Evolutionary conservation across 2,329 filamentous ascomycete species (phyloP), one percentile per base, ranked within the genome.

Genomic region (Penicillium sclerotiorum): DNA sequence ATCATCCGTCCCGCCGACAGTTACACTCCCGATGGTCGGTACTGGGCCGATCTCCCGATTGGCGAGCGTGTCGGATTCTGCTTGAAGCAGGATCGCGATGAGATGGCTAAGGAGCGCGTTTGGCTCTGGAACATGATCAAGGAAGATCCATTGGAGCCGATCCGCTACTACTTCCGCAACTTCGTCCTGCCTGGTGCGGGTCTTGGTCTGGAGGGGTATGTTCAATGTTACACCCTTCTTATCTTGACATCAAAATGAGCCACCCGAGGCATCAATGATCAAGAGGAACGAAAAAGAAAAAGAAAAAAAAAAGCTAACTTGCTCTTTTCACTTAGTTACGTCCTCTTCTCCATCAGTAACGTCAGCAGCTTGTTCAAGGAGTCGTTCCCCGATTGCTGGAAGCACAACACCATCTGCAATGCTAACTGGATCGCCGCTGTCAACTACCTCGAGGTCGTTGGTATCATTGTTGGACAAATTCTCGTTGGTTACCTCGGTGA

Each of bases 401-500:
- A 77, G 20, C 76, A 78, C 20, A 68, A 80, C 52, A 71, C 77
- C 2, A 84, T 82, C 25, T 96, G 93, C 77, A 82, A 84, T 66
- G 71, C 81, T 58, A 89, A 89, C 60, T 96, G 92, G 93, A 75
- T 93, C 30, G 81, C 87, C 51, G 83, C 89, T 37, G 84, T 96
- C 45, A 89, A 90, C 28, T 96, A 96, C 66, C 85, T 97, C 42
- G 93, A 97, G 69, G 90, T 96, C 61, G 81, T 87, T 58, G 93
- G 93, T 75, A 96, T 96, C 75, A 96, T 96, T 76, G 83, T 93
- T 57, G 92, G 91, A 62, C 93, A 97, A 74, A 85, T 94, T 49
- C 77, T 87, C n/a, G 92, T 97, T 57, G 93, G 93, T 73, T 77
- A 94, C 73, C 76, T 88, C 40, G 85, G 85, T 76, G 85, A 88